Evolutionary conservation across 208 protist species (phyloP).

Genomic region (Leptomonas pyrrhocoris): DNA sequence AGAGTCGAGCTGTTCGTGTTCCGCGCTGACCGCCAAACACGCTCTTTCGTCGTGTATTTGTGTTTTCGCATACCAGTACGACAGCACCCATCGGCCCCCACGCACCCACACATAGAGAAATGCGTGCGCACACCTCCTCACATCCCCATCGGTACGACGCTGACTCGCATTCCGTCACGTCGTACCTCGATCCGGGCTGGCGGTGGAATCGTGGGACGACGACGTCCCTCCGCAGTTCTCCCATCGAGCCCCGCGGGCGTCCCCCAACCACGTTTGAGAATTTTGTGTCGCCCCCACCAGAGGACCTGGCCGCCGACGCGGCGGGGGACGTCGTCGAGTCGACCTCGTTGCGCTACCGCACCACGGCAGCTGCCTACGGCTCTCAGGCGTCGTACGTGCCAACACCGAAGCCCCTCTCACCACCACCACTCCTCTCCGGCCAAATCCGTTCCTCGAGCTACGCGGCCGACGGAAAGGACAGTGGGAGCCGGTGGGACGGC

Average conservation of each 20-base stretch:
- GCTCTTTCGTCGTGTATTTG: too few species aligned
- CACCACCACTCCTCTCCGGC: constrained; percentile 3
- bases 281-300: not conserved
- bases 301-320: not conserved
- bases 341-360: constrained; percentile 3
- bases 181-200: constrained; percentile 1
- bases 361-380: constrained; percentile 17
- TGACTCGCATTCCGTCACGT: not conserved
- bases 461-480: not conserved
- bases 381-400: not conserved
- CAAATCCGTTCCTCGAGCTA: not conserved
- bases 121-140: constrained; percentile 10
- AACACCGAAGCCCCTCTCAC: not conserved
- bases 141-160: not conserved
- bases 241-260: not conserved
- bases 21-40: too few species aligned
- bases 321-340: not conserved
- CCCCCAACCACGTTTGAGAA: not conserved
- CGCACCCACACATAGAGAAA: not conserved
- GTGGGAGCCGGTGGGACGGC: not conserved
- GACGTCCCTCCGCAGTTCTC: not conserved
- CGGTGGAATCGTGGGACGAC: constrained; percentile 1
- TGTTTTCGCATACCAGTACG: too few species aligned
- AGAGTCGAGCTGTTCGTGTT: too few species aligned
- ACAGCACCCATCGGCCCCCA: not conserved